Base-by-base conservation (phyloP, 495 filamentous ascomycete species). In the Aspergillus mulundensis region DNA sequence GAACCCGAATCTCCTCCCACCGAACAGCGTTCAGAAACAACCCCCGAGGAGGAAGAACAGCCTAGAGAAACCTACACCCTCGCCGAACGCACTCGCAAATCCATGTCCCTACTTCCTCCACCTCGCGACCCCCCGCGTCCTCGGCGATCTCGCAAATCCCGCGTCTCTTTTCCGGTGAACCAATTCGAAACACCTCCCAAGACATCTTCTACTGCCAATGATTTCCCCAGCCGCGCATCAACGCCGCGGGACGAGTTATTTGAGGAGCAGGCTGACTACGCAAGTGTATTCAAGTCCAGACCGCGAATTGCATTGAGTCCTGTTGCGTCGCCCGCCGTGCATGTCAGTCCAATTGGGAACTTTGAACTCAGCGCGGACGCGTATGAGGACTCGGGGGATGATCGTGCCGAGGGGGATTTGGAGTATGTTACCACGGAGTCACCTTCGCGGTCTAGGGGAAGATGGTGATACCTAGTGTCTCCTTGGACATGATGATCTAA, bases 211-310 rank as follows among this genome's bases (percentile, higher is more conserved):
- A 19, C 14, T 41, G 8, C 25, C 25, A 28, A 36, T 10, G 56
- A 40, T 49, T 54, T 21, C 54, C 56, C 48, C 15, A 60, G 59
- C 43, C 50, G 72, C 2, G 71, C 71, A 5, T 72, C 76, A 0
- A 84, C 81, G 19, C 82, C 81, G 3, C 72, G 75, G 21, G 83
- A 87, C 61, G 69, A 79, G 47, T 71, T 89, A 32, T 83, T 88
- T 48, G 73, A 79, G 30, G 81, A 83, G n/a, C 82, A 86, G 48
- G 85, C 84, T 15, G 87, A 89, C 60, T 91, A 94, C 64, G 86
- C 88, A 46, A 88, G 86, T 49, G 85, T 96, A 1, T 96, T 96
- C 70, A 91, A 85, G 71, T 90, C 88, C 38, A 70, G 91, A 57
- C 91, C 91, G 1, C 87, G 85, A 59, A 79, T 96, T 52, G 87